Base-by-base conservation (phyloP, 371 early-diverging fungal species). In the Batrachochytrium dendrobatidis region DNA sequence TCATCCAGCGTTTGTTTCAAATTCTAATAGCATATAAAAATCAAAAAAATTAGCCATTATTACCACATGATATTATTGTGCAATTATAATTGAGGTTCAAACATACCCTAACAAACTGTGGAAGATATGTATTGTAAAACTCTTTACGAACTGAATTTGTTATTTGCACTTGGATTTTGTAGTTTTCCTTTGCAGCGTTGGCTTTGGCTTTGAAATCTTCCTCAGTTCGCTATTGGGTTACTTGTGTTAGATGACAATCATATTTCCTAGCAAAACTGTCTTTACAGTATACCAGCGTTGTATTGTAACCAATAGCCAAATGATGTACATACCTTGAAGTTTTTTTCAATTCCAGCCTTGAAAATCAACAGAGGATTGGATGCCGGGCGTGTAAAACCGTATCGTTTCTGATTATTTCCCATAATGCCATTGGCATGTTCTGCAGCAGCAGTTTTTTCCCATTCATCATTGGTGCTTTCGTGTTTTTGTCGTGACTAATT, bases 151-250 rank as follows among this genome's bases (percentile, higher is more conserved):
- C 60, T 10, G 65, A 64, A 59, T 87, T 86, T 22, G 88, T 81
- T 46, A 68, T 51, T 4, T 69, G 67, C 12, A 88, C 71, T 54
- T 88, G 88, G 32, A 66, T 50, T 63, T 84, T 84, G 68, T 90
- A 90, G 43, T 78, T 77, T 22, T 85, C 83, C 64, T 91, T 87
- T 0, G 87, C 82, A 1, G 68, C 46, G 8, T 81, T 72, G 1
- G 87, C 90, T 50, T 83, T 81, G 3, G 67, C 59, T 49, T 82
- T 72, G 4, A 87, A 83, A 34, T 88, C 90, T 49, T 87, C 87
- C 58, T 86, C 86, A 34, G 69, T 65, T 54, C 77, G 77, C 30
- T 83, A 33, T 5, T 33, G 17, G 18, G 31, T 2, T 34, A 32
- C 3, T 62, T 44, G 12, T 17, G 8, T 17, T 5, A 4, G 48